Base-by-base conservation (phyloP, 2,329 filamentous ascomycete genomes). In the Dactylellina cionopaga region DNA sequence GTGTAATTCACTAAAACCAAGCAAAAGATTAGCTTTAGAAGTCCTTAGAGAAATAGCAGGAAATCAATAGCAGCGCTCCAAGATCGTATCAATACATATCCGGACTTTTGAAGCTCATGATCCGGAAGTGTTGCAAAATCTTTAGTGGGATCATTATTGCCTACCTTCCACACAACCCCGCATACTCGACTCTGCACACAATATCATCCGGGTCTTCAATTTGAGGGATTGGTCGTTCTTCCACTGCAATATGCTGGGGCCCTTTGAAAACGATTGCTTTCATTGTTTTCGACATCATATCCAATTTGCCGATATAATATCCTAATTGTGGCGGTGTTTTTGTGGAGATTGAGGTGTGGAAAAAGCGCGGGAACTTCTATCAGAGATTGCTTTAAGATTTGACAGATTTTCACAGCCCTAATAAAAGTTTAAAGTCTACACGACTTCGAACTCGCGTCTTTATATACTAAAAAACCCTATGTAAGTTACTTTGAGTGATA, bases 261-360 rank as follows among this genome's bases (percentile, higher is more conserved):
- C 90, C 92, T 74, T 94, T 89, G 82, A 96, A 96, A 60, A 96
- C 86, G 27, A 97, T 91, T 27, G 92, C 92, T 80, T 91, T 90
- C 93, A 97, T 96, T 0, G 86, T 91, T 74, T 78, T 77, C 33
- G 58, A 27, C 66, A 64, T 72, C 4, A 46, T 64, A 44, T 63
- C 9, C 17, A 54, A 63, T 33, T 6, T 11, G n/a, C n/a, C n/a
- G n/a, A n/a, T n/a, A n/a, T n/a, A n/a, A n/a, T n/a, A 15, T 17
- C 9, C 35, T 19, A 10, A 35, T 31, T 31, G 46, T 35, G 27
- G 46, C 46, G 46, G 25, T 35, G 46, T 51, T 51, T n/a, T 11
- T 7, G 27, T 51, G 46, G 46, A 51, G 27, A 51, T 35, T 51
- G 31, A n/a, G 19, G n/a, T n/a, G n/a, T n/a, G n/a, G n/a, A n/a